Conservation (phyloP, 371 early-diverging fungal species). For the Nematocida ironsii region DNA sequence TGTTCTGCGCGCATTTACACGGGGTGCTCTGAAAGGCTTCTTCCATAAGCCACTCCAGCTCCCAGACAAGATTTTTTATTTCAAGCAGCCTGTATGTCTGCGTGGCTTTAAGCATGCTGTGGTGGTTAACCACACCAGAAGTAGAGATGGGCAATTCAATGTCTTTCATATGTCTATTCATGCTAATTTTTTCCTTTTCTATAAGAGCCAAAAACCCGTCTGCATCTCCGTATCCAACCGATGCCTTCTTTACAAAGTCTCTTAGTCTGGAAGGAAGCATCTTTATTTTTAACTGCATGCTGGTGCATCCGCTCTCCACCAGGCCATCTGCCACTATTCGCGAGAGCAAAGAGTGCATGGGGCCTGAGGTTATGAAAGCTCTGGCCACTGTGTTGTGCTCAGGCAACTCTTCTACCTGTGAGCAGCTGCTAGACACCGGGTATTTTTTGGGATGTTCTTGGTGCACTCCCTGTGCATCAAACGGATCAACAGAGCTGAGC, state of each 20-base stretch:
- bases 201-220: not conserved
- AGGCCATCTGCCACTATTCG: not conserved
- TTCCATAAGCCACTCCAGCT: not conserved
- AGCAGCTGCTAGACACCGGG: too few species aligned
- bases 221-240: not conserved
- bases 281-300: not conserved
- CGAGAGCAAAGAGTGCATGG: not conserved
- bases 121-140: not conserved
- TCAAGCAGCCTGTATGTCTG: not conserved
- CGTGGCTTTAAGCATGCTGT: not conserved
- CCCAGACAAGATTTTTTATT: not conserved
- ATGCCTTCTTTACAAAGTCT: not conserved
- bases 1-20: too few species aligned
- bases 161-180: not conserved
- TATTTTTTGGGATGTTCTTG: not conserved
- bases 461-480: not conserved
- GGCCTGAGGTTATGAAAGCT: not conserved
- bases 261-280: not conserved
- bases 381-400: not conserved
- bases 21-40: too few species aligned
- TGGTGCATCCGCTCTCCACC: not conserved
- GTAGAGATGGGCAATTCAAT: not conserved
- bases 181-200: not conserved
- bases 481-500: not conserved
- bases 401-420: not conserved